Evolutionary conservation across 2,329 filamentous ascomycete genomes (phyloP).

Genomic region (Didymella exigua): DNA sequence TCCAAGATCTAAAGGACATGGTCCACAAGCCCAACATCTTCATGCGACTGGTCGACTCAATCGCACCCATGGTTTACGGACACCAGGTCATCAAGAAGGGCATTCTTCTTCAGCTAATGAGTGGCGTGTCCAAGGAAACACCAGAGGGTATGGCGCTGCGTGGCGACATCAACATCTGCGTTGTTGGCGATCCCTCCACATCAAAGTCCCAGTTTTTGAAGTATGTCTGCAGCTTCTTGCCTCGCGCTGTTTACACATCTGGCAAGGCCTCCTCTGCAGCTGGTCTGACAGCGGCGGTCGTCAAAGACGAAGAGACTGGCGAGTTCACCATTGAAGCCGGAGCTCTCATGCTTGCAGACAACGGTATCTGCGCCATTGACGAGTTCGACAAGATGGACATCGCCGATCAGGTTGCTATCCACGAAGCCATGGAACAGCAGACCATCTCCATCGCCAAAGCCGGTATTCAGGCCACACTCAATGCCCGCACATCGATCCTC

Average conservation of each 20-base stretch:
- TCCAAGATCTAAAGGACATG: conserved; percentile 89
- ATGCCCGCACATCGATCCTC: conserved; percentile 92
- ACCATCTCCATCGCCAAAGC: conserved; percentile 99
- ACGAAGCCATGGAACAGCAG: conserved; percentile 99
- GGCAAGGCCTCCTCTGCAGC: conserved; percentile 97
- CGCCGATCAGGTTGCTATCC: conserved; percentile 94
- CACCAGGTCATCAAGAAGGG: conserved; percentile 99
- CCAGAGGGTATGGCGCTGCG: conserved; percentile 93
- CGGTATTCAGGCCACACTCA: conserved; percentile 95
- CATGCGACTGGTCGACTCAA: conserved; percentile 85
- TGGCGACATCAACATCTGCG: conserved; percentile 98
- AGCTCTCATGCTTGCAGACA: conserved; percentile 95
- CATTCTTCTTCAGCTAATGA: conserved; percentile 88
- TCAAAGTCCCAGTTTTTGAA: conserved; percentile 98
- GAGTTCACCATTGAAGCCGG: conserved; percentile 99
- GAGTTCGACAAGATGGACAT: conserved; percentile 99
- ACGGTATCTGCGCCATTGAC: conserved; percentile 97
- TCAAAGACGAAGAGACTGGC: conserved; percentile 97
- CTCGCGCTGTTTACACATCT: conserved; percentile 94
- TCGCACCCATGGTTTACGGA: conserved; percentile 96
- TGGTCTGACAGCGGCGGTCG: conserved; percentile 93
- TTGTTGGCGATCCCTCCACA: conserved; percentile 95
- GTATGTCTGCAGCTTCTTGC: conserved; percentile 96
- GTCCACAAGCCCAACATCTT: conserved; percentile 97
- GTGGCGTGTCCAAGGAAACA: conserved; percentile 91